A percentile compares a stretch with the other conserved stretches of the same genome.
phyloP scores from a whole-genome alignment of 164 flowering plant species.

The Vitis vinifera region DNA sequence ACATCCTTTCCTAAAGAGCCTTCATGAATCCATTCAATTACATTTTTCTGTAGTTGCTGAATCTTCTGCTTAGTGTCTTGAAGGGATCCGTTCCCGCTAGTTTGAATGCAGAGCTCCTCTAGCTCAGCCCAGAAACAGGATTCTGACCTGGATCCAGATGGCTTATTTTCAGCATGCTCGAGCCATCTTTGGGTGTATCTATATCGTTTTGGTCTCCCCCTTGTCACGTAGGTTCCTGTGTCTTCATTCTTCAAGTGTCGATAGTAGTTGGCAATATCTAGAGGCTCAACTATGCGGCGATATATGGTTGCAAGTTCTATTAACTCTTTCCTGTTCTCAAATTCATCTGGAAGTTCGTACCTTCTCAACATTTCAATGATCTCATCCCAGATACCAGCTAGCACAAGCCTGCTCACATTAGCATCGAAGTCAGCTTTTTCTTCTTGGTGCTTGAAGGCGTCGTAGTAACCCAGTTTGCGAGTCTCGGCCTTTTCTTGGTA shows the following conservation, averaged over 20 bases:
- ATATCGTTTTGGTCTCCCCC: constrained; percentile 66
- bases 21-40: constrained; percentile 23
- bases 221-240: constrained; percentile 59
- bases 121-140: constrained; percentile 64
- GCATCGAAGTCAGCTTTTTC: constrained; percentile 51
- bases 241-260: constrained; percentile 67
- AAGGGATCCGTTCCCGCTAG: constrained; percentile 8
- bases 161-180: constrained; percentile 27
- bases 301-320: constrained; percentile 57
- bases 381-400: constrained; percentile 81
- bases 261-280: constrained; percentile 89
- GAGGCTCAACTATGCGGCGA: constrained; percentile 67
- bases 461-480: constrained; percentile 57
- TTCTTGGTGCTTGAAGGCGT: constrained; percentile 60
- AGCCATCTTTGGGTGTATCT: constrained; percentile 56
- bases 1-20: constrained; percentile 32
- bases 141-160: constrained; percentile 30
- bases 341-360: constrained; percentile 68
- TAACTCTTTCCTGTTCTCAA: constrained; percentile 56
- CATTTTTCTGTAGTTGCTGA: constrained; percentile 30
- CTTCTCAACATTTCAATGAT: constrained; percentile 64
- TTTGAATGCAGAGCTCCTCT: constrained; percentile 38
- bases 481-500: constrained; percentile 43
- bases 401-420: constrained; percentile 62
- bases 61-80: constrained; percentile 29